Evolutionary conservation across 2,329 filamentous ascomycete species (phyloP).

Genomic region (Pezicula radicicola): DNA sequence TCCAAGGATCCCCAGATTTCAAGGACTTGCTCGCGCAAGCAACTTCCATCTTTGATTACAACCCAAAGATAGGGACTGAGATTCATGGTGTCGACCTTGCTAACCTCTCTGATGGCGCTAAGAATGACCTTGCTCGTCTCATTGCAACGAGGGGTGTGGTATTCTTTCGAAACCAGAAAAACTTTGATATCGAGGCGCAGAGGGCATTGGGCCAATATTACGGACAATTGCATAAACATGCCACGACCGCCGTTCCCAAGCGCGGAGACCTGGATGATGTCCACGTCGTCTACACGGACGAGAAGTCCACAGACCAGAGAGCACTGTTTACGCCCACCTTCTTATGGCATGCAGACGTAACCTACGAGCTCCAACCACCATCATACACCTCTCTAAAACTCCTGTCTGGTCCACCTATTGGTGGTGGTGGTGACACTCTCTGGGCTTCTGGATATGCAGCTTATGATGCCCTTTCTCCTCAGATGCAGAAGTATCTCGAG

Average conservation of each 20-base stretch:
- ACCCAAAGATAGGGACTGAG: slow-evolving; percentile 35
- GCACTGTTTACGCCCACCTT: slow-evolving; percentile 52
- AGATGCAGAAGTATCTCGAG: slow-evolving; percentile 57
- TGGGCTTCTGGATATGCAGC: slow-evolving; percentile 57
- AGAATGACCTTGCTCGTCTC: slow-evolving; percentile 48
- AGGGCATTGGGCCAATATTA: slow-evolving; percentile 49
- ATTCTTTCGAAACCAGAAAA: slow-evolving; percentile 53
- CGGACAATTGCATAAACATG: slow-evolving; percentile 51
- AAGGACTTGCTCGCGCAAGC: slow-evolving; percentile 48
- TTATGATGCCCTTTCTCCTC: slow-evolving; percentile 51
- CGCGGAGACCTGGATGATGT: slow-evolving; percentile 50
- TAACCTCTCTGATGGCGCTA: slow-evolving; percentile 38
- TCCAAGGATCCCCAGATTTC: slow-evolving; percentile 50
- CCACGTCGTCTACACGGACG: slow-evolving; percentile 52
- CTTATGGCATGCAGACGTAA: slow-evolving; percentile 41
- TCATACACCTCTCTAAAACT: slow-evolving; percentile 55
- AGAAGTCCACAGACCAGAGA: slow-evolving; percentile 48
- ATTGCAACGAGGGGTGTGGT: slow-evolving; percentile 54
- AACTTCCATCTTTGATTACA: slow-evolving; percentile 53
- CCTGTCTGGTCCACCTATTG: slow-evolving; percentile 48
- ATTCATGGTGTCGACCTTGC: slow-evolving; percentile 40
- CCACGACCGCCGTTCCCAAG: slow-evolving; percentile 48
- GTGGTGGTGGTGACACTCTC: slow-evolving; percentile 54
- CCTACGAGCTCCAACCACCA: slow-evolving; percentile 54
- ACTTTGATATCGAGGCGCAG: slow-evolving; percentile 51